Evolutionary conservation across 257 asterid genomes (phyloP).

Genomic region (Buddleja alternifolia): DNA sequence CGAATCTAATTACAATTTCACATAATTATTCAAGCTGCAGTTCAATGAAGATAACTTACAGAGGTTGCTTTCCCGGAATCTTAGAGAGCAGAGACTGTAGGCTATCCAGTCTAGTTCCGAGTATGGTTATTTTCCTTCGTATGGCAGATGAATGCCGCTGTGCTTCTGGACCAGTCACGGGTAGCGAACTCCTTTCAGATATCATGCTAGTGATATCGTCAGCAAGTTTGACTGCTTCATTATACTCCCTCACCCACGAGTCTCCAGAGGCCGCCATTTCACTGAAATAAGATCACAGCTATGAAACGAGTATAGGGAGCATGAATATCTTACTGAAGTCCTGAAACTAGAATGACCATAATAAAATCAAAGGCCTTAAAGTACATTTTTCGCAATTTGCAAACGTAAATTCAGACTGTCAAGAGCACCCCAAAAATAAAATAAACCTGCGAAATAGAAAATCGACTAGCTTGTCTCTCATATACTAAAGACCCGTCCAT

Average conservation of each 20-base stretch:
- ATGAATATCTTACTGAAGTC: not conserved
- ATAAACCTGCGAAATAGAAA: not conserved
- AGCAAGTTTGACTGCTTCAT: conserved; percentile 84
- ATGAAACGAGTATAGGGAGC: not conserved
- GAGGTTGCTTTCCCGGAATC: conserved; percentile 63
- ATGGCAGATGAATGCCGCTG: conserved; percentile 87
- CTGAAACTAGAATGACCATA: not conserved
- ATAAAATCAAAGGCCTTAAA: not conserved
- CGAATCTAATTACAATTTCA: not conserved
- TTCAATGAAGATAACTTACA: conserved; percentile 52
- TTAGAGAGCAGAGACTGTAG: conserved; percentile 63
- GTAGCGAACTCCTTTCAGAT: conserved; percentile 73
- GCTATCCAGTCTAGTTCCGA: conserved; percentile 83
- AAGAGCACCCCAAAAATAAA: not conserved
- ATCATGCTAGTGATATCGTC: conserved; percentile 88
- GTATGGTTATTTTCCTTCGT: conserved; percentile 90
- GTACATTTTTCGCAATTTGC: not conserved
- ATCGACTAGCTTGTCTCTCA: not conserved
- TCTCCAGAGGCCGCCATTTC: conserved; percentile 81
- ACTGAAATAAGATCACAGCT: conserved; percentile 27
- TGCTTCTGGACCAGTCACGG: conserved; percentile 72
- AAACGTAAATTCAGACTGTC: not conserved
- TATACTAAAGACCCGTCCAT: not conserved
- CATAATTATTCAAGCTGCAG: not conserved
- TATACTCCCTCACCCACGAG: conserved; percentile 91